Evolutionary conservation across 257 asterid genomes (phyloP).

Genomic region (Solanum dulcamara): DNA sequence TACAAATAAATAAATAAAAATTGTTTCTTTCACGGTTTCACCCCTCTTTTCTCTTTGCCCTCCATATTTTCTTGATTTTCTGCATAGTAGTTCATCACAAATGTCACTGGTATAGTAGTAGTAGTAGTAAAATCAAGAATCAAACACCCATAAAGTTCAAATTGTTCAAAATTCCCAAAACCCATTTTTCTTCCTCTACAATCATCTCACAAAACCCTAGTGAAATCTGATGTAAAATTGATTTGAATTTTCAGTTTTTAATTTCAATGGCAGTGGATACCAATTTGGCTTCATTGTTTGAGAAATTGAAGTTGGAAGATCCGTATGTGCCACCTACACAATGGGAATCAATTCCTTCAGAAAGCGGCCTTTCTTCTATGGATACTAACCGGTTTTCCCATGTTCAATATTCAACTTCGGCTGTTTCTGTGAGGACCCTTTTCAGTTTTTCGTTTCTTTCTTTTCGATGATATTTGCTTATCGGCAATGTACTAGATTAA

Average conservation of each 20-base stretch:
- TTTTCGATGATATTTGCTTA: neutral
- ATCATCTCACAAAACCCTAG: neutral
- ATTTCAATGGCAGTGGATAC: constrained; percentile 47
- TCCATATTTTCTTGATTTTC: neutral
- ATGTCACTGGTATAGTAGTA: neutral
- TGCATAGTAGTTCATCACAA: neutral
- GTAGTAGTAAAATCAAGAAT: neutral
- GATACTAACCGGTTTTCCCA: constrained; percentile 14
- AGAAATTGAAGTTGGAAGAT: constrained; percentile 55
- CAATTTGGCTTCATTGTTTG: constrained; percentile 39
- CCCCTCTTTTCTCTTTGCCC: neutral
- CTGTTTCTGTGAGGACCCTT: constrained; percentile 44
- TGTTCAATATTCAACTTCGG: constrained; percentile 30
- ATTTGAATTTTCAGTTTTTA: neutral
- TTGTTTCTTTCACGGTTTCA: neutral
- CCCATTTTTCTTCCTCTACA: neutral
- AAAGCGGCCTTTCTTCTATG: constrained; percentile 20
- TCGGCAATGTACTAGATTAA: neutral
- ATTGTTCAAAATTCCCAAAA: neutral
- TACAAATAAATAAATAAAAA: neutral
- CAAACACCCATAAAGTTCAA: neutral
- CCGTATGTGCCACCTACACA: constrained; percentile 68
- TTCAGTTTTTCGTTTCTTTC: neutral
- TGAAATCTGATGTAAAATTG: neutral
- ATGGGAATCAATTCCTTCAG: constrained; percentile 66